These are phyloP conservation scores for Talaromyces sp. DNA, from an alignment of 2,329 filamentous ascomycete species.

Conservation along the genomic window DNA sequence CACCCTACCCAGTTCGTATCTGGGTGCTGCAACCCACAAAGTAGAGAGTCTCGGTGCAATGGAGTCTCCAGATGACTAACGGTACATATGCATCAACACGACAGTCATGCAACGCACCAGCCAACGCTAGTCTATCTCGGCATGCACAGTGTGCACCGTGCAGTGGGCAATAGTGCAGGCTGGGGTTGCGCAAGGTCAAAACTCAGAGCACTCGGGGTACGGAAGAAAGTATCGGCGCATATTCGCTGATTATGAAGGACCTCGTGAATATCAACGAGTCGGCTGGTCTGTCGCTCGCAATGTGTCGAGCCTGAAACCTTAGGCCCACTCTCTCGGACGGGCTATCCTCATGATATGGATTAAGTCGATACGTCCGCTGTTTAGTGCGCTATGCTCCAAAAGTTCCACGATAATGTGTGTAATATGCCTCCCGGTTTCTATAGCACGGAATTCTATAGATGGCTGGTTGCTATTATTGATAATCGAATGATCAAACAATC, in stretches of 20 bases:
- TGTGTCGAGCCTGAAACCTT: not conserved
- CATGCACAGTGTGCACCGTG: not conserved
- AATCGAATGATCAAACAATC: not conserved
- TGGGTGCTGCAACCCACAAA: not conserved
- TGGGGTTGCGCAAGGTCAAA: not conserved
- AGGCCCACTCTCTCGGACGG: not conserved
- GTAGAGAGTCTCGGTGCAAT: not conserved
- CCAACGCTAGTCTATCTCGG: not conserved
- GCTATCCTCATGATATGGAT: not conserved
- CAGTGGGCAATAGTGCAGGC: too few species aligned
- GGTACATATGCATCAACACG: conserved; percentile 1
- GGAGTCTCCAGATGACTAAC: not conserved
- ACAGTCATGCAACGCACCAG: not conserved
- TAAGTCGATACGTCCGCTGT: not conserved
- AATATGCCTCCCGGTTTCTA: not conserved
- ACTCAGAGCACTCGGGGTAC: not conserved
- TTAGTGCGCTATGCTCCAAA: too few species aligned
- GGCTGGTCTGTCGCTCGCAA: conserved; percentile 3
- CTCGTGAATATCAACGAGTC: not conserved
- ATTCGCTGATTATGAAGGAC: not conserved
- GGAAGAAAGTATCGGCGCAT: not conserved
- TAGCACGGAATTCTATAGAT: not conserved
- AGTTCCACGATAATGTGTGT: not conserved
- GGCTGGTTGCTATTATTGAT: not conserved
- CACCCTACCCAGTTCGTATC: not conserved